Conservation (phyloP, 2,329 filamentous ascomycete species). For the Zymoseptoria brevis region DNA sequence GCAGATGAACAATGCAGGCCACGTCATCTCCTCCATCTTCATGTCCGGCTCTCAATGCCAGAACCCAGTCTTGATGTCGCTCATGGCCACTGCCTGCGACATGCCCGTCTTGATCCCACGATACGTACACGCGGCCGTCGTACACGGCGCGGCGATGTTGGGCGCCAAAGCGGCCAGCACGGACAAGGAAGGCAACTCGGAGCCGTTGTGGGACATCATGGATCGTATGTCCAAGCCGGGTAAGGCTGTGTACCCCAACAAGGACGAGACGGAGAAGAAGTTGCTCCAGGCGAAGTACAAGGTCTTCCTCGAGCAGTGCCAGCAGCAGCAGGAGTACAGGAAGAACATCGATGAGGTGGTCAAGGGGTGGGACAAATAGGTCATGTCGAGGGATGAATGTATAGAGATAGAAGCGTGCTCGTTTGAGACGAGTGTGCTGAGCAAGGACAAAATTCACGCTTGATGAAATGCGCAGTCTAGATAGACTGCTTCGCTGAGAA, state of each 20-base stretch:
- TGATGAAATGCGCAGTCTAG: neutral
- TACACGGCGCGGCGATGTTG: constrained; percentile 97
- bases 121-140: constrained; percentile 91
- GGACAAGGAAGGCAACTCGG: constrained; percentile 66
- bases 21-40: constrained; percentile 86
- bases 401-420: neutral
- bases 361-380: constrained; percentile 25
- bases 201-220: constrained; percentile 94
- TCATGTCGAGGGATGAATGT: neutral
- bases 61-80: constrained; percentile 82
- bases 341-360: constrained; percentile 60
- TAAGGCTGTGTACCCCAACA: constrained; percentile 68
- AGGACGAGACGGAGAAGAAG: constrained; percentile 64
- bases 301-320: constrained; percentile 89
- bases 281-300: constrained; percentile 84
- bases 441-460: neutral
- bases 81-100: constrained; percentile 81
- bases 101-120: constrained; percentile 91
- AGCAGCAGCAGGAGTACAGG: constrained; percentile 75
- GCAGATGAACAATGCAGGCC: constrained; percentile 83
- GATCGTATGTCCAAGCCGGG: constrained; percentile 93
- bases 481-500: neutral
- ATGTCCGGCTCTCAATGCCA: constrained; percentile 98
- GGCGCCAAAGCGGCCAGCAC: constrained; percentile 93
- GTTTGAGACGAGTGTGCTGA: neutral